Base-by-base conservation (phyloP, 306 rosid species). In the Albizia julibrissin region DNA sequence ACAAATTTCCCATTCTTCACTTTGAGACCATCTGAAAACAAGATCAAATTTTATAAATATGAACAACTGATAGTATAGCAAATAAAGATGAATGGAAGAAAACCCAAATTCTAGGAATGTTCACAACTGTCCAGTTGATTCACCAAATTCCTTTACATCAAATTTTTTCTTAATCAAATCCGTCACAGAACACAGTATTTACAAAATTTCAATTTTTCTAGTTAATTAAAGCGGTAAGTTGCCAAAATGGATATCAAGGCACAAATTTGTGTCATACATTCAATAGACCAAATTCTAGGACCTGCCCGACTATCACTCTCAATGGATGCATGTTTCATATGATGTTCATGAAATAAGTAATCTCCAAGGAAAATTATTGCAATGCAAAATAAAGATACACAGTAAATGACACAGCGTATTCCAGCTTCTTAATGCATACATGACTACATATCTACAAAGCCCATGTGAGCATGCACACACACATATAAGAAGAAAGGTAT, bases 11-110 rank as follows among this genome's bases (percentile, higher is more conserved):
- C 97, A 93, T 58, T 85, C 88, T 79, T 80, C 86, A 62, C 75
- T 83, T 33, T 87, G 86, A 3, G 91, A 82, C 91, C 93, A 91
- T 80, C 95, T 93, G 87, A 72, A 70, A 80, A 82, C 72, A 62
- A 74, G 64, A 74, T 72, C 69, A 65, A 61, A 87, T 13, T 59
- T 15, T 9, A 67, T 54, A 59, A 43, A 66, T 62, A 27, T 47
- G 50, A 52, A 44, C 47, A 40, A 76, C 27, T 49, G 72, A 44
- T n/a, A 34, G 84, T 33, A 69, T 59, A 81, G 52, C 61, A 1
- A 22, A 34, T 12, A 21, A 50, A 74, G 67, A 34, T 49, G 47
- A 37, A 33, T 8, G 22, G 22, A 29, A 27, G 62, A 29, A 16
- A 39, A 22, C 15, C 76, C n/a, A 43, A 72, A 1, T 9, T 33